A percentile compares a stretch with the other conserved stretches of the same genome.
These are phyloP conservation scores for Murraya koenigii DNA, from an alignment of 345 rosid genomes.

Conservation along the genomic window DNA sequence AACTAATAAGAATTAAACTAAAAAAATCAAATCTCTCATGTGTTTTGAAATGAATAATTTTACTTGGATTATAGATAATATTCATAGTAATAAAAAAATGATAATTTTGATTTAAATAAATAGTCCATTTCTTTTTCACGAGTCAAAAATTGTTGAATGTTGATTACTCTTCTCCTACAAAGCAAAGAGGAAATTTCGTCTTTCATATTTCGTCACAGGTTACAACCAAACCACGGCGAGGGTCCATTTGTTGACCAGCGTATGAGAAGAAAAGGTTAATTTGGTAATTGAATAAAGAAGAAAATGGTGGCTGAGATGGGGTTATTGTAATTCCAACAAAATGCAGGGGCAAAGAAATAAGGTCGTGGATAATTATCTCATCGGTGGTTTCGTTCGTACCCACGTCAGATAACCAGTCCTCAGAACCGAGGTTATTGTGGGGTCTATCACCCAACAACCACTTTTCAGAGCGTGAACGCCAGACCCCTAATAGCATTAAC, in stretches of 20 bases:
- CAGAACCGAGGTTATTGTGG: slow-evolving; percentile 10
- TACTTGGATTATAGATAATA: no score
- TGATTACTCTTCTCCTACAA: neutral
- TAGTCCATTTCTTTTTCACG: no score
- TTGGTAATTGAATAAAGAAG: neutral
- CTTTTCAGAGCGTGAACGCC: neutral
- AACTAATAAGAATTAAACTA: no score
- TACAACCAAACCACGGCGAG: neutral
- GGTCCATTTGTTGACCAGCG: neutral
- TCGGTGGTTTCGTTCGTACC: slow-evolving; percentile 8
- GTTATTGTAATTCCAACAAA: slow-evolving; percentile 6
- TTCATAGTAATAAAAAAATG: no score
- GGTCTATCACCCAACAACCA: neutral
- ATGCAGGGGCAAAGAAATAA: neutral
- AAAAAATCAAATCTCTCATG: no score
- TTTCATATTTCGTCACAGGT: no score
- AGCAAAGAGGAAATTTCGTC: neutral
- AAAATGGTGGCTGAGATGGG: neutral
- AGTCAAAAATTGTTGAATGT: neutral
- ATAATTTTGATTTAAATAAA: no score
- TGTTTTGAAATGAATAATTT: no score
- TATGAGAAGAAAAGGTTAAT: neutral
- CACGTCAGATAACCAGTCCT: slow-evolving; percentile 29
- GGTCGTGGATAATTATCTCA: slow-evolving; percentile 18
- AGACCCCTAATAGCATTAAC: neutral